Evolutionary conservation across 148 eudicot species (phyloP).

Genomic region (Polygonum maritimum): DNA sequence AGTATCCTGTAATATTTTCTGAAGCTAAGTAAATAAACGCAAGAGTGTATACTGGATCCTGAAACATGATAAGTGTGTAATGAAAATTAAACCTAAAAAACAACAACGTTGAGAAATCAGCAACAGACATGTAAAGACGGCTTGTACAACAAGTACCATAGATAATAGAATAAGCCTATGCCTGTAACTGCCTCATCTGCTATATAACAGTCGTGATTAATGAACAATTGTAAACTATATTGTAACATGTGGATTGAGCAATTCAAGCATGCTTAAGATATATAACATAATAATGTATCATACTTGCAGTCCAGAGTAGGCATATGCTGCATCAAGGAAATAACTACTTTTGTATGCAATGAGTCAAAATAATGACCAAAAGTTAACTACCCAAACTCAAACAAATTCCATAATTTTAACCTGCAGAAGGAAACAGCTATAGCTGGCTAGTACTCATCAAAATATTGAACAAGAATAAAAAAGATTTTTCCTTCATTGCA

Average conservation of each 20-base stretch:
- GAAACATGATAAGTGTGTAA: neutral
- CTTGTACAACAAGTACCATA: neutral
- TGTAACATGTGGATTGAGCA: neutral
- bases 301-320: neutral
- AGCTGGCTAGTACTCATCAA: neutral
- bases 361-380: neutral
- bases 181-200: neutral
- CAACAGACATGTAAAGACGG: neutral
- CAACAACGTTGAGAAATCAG: neutral
- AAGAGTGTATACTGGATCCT: neutral
- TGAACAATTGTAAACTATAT: neutral
- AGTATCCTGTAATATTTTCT: neutral
- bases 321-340: neutral
- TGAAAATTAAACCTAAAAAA: neutral
- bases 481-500: neutral
- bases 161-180: neutral
- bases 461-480: no score
- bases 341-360: neutral
- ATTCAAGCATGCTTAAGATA: neutral
- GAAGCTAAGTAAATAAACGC: neutral
- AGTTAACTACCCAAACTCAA: neutral
- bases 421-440: neutral
- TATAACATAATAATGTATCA: neutral
- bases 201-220: neutral
- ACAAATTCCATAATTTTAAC: constrained; percentile 1